Base-by-base conservation (phyloP, 1,139 yeast genomes). In the Debaryomyces singareniensis region DNA sequence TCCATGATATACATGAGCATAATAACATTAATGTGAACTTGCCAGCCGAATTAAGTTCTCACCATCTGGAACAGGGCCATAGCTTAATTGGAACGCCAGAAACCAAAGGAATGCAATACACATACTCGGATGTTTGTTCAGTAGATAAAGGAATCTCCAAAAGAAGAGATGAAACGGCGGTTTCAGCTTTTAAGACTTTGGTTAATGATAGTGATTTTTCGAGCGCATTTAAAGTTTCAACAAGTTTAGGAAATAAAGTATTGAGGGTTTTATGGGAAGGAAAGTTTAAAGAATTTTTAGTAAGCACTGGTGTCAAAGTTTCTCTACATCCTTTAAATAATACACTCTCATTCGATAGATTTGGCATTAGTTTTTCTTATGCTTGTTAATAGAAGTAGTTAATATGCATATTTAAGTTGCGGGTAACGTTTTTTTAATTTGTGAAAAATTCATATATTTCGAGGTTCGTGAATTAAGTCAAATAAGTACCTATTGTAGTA, bases 211-310 rank as follows among this genome's bases (percentile, higher is more conserved):
- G 78, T 28, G 68, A 73, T 29, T 78, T 78, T 43, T 66, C 80
- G 1, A 78, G 85, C 36, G 94, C 86, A 9, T 54, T 87, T 42
- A 89, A 86, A 51, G 58, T 81, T 2, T 74, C 91, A 32, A 75
- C 95, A 0, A 78, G 89, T 29, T 44, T 85, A 15, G 75, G 74
- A 29, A 82, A 78, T 35, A 70, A 67, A 39, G 67, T 74, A 35
- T 45, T 84, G 5, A 77, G 75, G 35, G 33, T 87, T 4, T 56
- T 85, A 23, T 91, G 97, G 96, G 96, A 85, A 47, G 96, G 97
- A 0, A 70, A 84, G 39, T 74, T 75, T 45, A 78, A 82, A 45
- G 95, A 86, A 30, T 81, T 91, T 45, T 53, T 91, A 31, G 66
- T 89, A 4, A 78, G 87, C 31, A 72, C 91, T 1, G 97, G 97